phyloP scores from a whole-genome alignment of 768 basidiomycete species.

The Saitozyma sp. region DNA sequence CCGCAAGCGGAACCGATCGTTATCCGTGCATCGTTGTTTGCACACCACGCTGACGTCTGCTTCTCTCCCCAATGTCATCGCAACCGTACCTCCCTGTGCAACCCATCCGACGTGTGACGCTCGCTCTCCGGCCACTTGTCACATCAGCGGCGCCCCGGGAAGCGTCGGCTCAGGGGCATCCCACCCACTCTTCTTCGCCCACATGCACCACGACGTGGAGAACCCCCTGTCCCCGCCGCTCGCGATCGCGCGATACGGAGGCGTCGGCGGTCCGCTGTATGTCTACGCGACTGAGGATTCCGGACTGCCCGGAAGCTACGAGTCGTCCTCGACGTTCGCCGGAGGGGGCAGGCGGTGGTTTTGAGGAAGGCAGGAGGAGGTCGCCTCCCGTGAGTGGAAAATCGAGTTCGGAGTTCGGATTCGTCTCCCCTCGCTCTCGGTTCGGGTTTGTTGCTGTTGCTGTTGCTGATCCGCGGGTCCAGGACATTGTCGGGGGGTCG shows the following conservation, averaged over 20 bases:
- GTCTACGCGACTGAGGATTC: conserved; percentile 38
- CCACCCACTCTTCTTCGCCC: conserved; percentile 27
- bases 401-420: no score
- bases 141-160: conserved; percentile 35
- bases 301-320: neutral
- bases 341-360: conserved; percentile 52
- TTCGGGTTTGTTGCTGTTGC: no score
- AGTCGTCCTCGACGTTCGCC: conserved; percentile 33
- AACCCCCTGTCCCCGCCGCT: conserved; percentile 29
- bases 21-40: no score
- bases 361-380: conserved; percentile 53
- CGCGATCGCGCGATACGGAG: conserved; percentile 46
- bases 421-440: no score
- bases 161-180: conserved; percentile 38
- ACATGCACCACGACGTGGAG: conserved; percentile 29
- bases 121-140: no score
- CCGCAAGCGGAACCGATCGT: no score
- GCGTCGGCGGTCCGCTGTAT: conserved; percentile 42
- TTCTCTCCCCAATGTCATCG: neutral
- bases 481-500: conserved; percentile 47
- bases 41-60: neutral
- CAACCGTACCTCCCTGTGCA: no score
- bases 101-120: no score
- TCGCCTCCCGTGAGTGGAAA: conserved; percentile 39
- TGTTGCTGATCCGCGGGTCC: no score